Conservation (phyloP, 2,329 filamentous ascomycete species). For the Pestalotiopsis fici region DNA sequence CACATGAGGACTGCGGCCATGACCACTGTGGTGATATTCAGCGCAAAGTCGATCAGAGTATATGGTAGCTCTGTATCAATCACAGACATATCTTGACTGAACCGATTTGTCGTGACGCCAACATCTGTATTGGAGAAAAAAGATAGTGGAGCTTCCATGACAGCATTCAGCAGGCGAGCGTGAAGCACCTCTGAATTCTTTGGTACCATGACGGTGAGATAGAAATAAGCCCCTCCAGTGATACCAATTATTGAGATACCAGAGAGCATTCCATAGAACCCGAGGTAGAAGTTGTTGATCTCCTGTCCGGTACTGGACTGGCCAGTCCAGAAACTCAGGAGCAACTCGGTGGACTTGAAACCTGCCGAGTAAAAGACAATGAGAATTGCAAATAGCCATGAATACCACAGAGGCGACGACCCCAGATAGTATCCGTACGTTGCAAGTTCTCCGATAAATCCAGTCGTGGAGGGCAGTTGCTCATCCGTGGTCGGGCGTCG, state of each 20-base stretch:
- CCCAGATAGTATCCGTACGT: background rate
- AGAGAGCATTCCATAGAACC: background rate
- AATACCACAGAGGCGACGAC: background rate
- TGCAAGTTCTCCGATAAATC: background rate
- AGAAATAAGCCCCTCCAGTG: conserved; percentile 7
- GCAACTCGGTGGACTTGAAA: background rate
- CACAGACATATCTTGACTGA: conserved; percentile 10
- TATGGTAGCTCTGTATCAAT: background rate
- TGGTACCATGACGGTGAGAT: conserved; percentile 3
- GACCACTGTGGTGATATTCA: background rate
- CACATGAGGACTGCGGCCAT: conserved; percentile 22
- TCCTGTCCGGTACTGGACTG: background rate
- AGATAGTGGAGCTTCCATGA: background rate
- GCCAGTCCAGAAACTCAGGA: background rate
- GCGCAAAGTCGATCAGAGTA: background rate
- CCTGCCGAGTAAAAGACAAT: background rate
- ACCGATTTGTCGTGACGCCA: conserved; percentile 3
- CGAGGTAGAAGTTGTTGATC: background rate
- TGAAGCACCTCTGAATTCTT: conserved; percentile 8
- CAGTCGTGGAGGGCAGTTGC: background rate
- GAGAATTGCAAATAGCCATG: background rate
- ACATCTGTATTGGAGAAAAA: conserved; percentile 4
- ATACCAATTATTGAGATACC: background rate
- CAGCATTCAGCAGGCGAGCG: background rate
- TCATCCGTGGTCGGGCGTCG: background rate